Evolutionary conservation across 306 rosid species (phyloP), one percentile per base, ranked within the genome.

Genomic region (Alnus glutinosa): DNA sequence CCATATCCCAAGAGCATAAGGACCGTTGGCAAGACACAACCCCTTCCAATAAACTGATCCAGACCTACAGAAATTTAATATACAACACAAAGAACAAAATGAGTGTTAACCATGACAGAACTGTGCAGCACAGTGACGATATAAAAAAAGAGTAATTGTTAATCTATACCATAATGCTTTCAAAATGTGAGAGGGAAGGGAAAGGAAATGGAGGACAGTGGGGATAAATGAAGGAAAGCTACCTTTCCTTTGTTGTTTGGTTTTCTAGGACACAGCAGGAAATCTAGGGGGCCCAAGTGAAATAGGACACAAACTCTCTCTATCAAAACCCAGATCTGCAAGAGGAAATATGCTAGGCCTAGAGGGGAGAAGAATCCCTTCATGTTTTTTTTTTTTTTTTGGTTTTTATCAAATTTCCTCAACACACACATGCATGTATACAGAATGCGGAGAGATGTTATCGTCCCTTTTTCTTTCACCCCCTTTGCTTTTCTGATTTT

Each of bases 31-130:
- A 88, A 77, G 81, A 95, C 79, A 78, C 94, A 88, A 73, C 90
- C 90, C 18, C 82, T 88, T 84, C 98, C 98, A 82, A 95, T 89
- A 88, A 95, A 95, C 78, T 92, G 98, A 78, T 91, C 98, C 86
- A 95, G 76, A 86, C 98, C 98, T 92, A 82, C 46, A 82, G 13
- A 71, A 71, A 74, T 57, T 73, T 70, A 77, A 74, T 66, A 67
- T 48, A 78, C 34, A 42, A 11, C 16, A 34, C 50, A 80, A 54
- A 15, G 74, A 81, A 6, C 19, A 57, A 59, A 28, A 80, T 62
- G 55, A 79, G 81, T 59, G 71, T 3, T 37, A 71, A 72, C 34
- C 63, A 36, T 51, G 6, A 63, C 71, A 69, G 73, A 57, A 78
- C 67, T 51, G 62, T 62, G 54, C 75, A 74, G 59, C 71, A 73